Conservation (phyloP, 352 stramenopile species). For the Thalassiosira hispida region DNA sequence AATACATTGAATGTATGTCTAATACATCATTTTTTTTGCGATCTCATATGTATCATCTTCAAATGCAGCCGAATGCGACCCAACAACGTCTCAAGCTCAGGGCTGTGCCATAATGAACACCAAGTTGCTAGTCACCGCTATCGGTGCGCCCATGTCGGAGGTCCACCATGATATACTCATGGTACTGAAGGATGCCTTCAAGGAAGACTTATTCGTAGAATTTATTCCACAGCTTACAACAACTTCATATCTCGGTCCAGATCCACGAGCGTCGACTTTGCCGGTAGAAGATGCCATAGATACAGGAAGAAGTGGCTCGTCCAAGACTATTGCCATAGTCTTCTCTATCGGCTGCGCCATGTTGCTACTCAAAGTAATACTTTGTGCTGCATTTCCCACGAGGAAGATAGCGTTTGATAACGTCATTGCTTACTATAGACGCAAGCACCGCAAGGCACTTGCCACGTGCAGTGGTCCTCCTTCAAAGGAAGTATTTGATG, state of each 20-base stretch:
- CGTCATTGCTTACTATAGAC: background rate
- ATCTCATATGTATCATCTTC: background rate
- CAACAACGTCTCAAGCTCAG: slow-evolving; percentile 32
- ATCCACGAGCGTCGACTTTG: slow-evolving; percentile 16
- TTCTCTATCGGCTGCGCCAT: slow-evolving; percentile 6
- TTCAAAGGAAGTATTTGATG: slow-evolving; percentile 1
- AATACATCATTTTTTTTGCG: background rate
- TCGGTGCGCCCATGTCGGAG: slow-evolving; percentile 1
- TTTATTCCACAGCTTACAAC: slow-evolving; percentile 36
- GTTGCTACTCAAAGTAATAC: slow-evolving; percentile 1
- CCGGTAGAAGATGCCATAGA: background rate
- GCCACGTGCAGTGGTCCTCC: background rate
- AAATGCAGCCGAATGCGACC: slow-evolving; percentile 38
- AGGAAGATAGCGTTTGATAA: slow-evolving; percentile 11
- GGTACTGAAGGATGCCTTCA: slow-evolving; percentile 34
- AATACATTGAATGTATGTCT: background rate
- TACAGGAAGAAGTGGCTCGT: background rate
- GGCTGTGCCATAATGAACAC: slow-evolving; percentile 43
- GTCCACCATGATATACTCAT: slow-evolving; percentile 27
- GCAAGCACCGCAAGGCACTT: background rate
- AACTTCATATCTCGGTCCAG: slow-evolving; percentile 47
- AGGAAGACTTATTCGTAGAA: slow-evolving; percentile 30
- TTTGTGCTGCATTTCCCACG: background rate
- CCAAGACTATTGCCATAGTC: background rate
- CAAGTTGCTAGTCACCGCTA: slow-evolving; percentile 39